A percentile compares a stretch with the other conserved stretches of the same genome.
These are phyloP conservation scores for Microsporum audouinii DNA, from an alignment of 2,329 filamentous ascomycete genomes.

Conservation along the genomic window DNA sequence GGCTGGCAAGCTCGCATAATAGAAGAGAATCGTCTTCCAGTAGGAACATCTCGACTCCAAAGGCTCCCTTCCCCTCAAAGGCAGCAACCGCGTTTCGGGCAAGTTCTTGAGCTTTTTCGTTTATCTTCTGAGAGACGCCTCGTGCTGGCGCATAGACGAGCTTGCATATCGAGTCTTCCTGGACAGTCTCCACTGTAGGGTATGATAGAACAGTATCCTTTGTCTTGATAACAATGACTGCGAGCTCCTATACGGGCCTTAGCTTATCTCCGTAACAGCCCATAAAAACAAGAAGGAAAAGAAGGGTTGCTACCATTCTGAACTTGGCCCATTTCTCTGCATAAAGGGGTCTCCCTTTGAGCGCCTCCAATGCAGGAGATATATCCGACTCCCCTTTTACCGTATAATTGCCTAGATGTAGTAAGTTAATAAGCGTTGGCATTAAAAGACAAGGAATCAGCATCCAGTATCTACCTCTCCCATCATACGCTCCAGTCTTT, in stretches of 20 bases:
- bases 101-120: conserved; percentile 58
- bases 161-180: conserved; percentile 92
- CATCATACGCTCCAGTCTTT: conserved; percentile 82
- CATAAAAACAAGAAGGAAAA: no score
- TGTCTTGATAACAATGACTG: conserved; percentile 89
- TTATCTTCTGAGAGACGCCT: conserved; percentile 49
- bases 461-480: conserved; percentile 48
- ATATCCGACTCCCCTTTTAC: conserved; percentile 51
- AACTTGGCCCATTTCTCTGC: conserved; percentile 86
- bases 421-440: conserved; percentile 7
- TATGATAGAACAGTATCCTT: conserved; percentile 65
- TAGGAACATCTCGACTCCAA: conserved; percentile 94
- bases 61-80: conserved; percentile 81
- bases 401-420: conserved; percentile 49
- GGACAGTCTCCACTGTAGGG: conserved; percentile 84
- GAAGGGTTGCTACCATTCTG: conserved; percentile 39
- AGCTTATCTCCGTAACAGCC: background rate
- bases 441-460: background rate
- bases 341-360: conserved; percentile 63
- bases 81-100: conserved; percentile 67
- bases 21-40: conserved; percentile 59
- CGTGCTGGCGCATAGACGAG: conserved; percentile 79
- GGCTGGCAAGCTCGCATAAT: conserved; percentile 77
- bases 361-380: conserved; percentile 53
- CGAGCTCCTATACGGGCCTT: conserved; percentile 49